Evolutionary conservation across 768 basidiomycete genomes (phyloP), one percentile per base, ranked within the genome.

Genomic region (Mrakia hoshinonis): DNA sequence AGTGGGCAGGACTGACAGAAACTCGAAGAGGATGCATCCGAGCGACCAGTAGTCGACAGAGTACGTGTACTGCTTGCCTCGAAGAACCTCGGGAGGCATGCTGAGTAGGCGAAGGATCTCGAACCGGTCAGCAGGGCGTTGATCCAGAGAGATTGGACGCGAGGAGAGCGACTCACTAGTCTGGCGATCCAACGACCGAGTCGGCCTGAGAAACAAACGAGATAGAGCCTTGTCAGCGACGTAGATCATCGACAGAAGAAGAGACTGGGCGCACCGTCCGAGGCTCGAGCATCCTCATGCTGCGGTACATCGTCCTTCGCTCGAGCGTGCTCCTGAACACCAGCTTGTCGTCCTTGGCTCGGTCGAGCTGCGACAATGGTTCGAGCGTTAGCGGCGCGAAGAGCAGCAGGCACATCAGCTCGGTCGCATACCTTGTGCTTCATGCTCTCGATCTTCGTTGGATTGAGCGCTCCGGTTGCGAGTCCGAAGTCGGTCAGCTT

Each of bases 11-110:
- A 68, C 76, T 68, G 75, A 78, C 51, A 80, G 78, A 74, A 77
- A 82, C 81, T 99, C 96, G 81, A 97, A 99, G 31, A 99, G 82
- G 76, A 99, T 98, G 79, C 96, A 98, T 7, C 96, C 96, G 10
- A 99, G 85, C 0, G 92, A 95, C 96, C 96, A 98, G 76, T 90
- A 98, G 81, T 99, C 96, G 61, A 98, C 96, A 0, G 91, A 91
- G 79, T 89, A 97, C 0, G 89, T 89, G 80, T 99, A 99, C 0
- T 92, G 90, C 80, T 93, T 92, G 46, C 90, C 95, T 36, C 94
- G 86, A 31, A 97, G 85, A 26, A 97, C 93, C 74, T 82, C 81
- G 43, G 81, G 80, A 13, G 96, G 91, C 96, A 99, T 98, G 80
- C 78, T 79, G 67, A 22, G 34, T 52, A 38, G 13, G 55, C 22